phyloP scores from a whole-genome alignment of 176 grass and related monocot species.

The Ampelocalamus luodianensis region DNA sequence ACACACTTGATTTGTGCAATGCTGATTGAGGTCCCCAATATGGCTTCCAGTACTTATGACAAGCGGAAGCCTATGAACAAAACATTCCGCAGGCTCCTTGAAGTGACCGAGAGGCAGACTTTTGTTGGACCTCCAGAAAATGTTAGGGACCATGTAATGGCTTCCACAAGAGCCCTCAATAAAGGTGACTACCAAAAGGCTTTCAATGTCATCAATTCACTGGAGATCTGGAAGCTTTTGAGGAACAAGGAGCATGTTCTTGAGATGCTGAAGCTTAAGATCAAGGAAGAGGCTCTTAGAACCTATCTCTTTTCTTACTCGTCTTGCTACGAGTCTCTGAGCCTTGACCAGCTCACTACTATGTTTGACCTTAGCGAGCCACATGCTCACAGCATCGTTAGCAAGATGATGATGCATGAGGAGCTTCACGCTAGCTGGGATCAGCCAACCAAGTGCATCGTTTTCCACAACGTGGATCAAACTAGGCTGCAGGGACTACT shows the following conservation, averaged over 20 bases:
- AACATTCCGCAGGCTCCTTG: slow-evolving; percentile 93
- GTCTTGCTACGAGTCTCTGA: slow-evolving; percentile 71
- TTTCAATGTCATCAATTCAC: slow-evolving; percentile 63
- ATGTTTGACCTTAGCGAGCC: slow-evolving; percentile 87
- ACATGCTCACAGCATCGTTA: slow-evolving; percentile 76
- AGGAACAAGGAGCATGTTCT: slow-evolving; percentile 79
- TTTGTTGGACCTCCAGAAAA: slow-evolving; percentile 94
- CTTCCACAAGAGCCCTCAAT: slow-evolving; percentile 77
- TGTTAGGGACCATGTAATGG: slow-evolving; percentile 92
- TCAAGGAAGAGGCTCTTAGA: slow-evolving; percentile 91
- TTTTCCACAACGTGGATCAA: slow-evolving; percentile 94
- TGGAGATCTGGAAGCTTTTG: slow-evolving; percentile 92
- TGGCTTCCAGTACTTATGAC: slow-evolving; percentile 77
- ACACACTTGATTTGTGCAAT: slow-evolving; percentile 93
- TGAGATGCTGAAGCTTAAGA: slow-evolving; percentile 82
- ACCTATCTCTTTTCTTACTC: slow-evolving; percentile 90
- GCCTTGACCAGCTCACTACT: slow-evolving; percentile 72
- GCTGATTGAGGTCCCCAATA: slow-evolving; percentile 93
- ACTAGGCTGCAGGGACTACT: slow-evolving; percentile 86
- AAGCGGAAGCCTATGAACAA: slow-evolving; percentile 76
- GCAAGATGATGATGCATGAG: slow-evolving; percentile 97
- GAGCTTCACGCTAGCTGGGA: slow-evolving; percentile 94
- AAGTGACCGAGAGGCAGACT: slow-evolving; percentile 88
- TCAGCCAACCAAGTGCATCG: slow-evolving; percentile 80
- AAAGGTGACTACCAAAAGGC: slow-evolving; percentile 79